Base-by-base conservation (phyloP, 371 early-diverging fungal species). In the Mucor plumbeus region DNA sequence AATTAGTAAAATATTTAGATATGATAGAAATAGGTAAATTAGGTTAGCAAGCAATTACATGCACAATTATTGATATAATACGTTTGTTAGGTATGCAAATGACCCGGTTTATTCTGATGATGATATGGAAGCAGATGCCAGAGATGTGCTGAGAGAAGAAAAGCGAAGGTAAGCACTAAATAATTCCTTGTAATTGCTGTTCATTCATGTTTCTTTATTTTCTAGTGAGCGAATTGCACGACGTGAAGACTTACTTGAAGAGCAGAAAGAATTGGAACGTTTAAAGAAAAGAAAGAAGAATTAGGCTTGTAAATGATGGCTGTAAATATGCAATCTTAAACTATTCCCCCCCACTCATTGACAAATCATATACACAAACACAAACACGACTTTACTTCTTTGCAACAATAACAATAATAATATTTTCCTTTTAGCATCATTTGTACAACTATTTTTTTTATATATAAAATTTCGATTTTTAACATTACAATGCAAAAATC, bases 231-330 rank as follows among this genome's bases (percentile, higher is more conserved):
- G 86, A 8, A 72, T 87, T 73, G 88, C 78, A 35, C 61, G 87
- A 55, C 80, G 82, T 26, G 84, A 83, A 62, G 84, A 83, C 67
- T 69, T 72, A 31, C 59, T 73, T 43, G 84, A 83, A 66, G 90
- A 89, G 63, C 82, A 81, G 54, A 79, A 90, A 50, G 92, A 92
- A 65, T 69, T 90, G 56, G 91, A 91, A 57, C 75, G 88, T 35
- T 75, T 79, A 31, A 89, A 88, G 61, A 88, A 87, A 57, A 61
- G 73, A 84, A 93, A 74, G 79, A 69, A 65, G 62, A 69, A 59
- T 8, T 47, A 47, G 17, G 47, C 47, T 47, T 47, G 47, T 17
- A 47, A 47, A 47, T 47, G 47, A 47, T 47, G 47, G 47, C 47
- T 47, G 47, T 47, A 47, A 47, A 47, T 47, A 47, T 19, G 47